Evolutionary conservation across 768 basidiomycete genomes (phyloP).

Genomic region (Lepiota venenata): DNA sequence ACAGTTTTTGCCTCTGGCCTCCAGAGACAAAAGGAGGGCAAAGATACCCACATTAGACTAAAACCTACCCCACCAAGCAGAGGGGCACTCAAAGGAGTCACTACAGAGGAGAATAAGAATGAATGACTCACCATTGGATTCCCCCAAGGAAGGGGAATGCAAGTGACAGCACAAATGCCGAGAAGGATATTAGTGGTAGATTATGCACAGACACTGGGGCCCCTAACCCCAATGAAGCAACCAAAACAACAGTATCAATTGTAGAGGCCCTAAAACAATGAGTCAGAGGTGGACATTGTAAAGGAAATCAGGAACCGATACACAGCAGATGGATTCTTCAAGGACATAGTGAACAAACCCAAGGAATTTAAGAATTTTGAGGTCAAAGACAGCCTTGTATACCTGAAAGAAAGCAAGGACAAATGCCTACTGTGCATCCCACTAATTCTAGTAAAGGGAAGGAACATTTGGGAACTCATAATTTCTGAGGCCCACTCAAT

Average conservation of each 20-base stretch:
- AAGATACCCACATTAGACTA: too few species aligned
- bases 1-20: too few species aligned
- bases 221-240: too few species aligned
- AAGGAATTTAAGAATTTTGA: conserved; percentile 18
- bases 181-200: too few species aligned
- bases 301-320: conserved; percentile 5
- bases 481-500: conserved; percentile 35
- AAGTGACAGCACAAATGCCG: too few species aligned
- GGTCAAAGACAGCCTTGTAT: conserved; percentile 13
- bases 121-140: neutral
- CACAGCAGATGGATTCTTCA: conserved; percentile 14
- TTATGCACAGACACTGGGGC: too few species aligned
- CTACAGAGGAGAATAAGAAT: neutral
- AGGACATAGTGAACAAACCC: conserved; percentile 7
- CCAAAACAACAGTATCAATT: neutral
- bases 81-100: too few species aligned
- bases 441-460: conserved; percentile 11
- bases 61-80: neutral
- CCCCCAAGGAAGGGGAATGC: neutral
- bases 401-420: conserved; percentile 9
- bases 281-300: neutral
- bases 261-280: neutral
- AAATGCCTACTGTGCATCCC: conserved; percentile 20
- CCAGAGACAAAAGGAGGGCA: too few species aligned
- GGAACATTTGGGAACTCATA: conserved; percentile 22